Evolutionary conservation across 257 asterid species (phyloP).

Genomic region (Verbascum thapsus): DNA sequence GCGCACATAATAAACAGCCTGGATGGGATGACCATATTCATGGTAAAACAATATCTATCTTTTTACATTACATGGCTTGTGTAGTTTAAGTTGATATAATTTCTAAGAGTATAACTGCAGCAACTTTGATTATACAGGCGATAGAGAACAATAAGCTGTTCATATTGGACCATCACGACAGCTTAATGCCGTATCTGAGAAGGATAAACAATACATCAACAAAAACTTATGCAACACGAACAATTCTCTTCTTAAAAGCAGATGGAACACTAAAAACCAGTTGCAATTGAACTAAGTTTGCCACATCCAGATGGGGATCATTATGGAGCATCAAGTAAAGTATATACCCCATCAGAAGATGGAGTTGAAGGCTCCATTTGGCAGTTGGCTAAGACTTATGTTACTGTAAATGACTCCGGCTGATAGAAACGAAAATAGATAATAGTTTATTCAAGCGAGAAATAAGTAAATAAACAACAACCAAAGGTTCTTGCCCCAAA

Average conservation of each 20-base stretch:
- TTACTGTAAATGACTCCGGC: constrained; percentile 71
- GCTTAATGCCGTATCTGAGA: constrained; percentile 62
- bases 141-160: constrained; percentile 46
- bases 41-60: no score
- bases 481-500: no score
- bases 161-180: constrained; percentile 74
- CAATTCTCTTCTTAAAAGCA: constrained; percentile 59
- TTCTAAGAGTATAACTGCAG: background rate
- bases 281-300: constrained; percentile 76
- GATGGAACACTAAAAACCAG: constrained; percentile 69
- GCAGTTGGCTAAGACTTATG: no score
- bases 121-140: constrained; percentile 45
- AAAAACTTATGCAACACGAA: constrained; percentile 73
- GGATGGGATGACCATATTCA: constrained; percentile 50
- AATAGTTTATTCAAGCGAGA: no score
- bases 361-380: constrained; percentile 61
- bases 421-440: no score
- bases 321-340: constrained; percentile 55
- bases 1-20: constrained; percentile 49
- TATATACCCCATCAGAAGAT: constrained; percentile 59
- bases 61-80: background rate
- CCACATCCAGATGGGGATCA: constrained; percentile 69
- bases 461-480: no score
- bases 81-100: background rate
- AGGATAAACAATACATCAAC: constrained; percentile 55